phyloP scores from a whole-genome alignment of 2,329 filamentous ascomycete species.

The Fusarium sp. region DNA sequence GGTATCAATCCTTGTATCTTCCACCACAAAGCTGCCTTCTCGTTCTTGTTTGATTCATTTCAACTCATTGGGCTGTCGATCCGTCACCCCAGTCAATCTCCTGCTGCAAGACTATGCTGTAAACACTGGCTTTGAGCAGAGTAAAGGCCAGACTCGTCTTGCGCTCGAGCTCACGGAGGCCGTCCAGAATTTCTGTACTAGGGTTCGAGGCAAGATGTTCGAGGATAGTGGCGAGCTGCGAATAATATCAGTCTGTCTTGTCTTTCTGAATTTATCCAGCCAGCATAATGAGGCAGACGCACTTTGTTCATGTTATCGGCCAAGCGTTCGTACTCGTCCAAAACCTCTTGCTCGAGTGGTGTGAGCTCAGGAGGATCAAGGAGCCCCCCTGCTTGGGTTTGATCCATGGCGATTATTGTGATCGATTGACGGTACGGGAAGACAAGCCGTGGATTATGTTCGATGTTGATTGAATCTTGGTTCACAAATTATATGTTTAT shows the following conservation, averaged over 20 bases:
- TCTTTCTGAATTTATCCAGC: not conserved
- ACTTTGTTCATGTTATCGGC: slow-evolving; percentile 93
- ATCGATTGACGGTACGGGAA: not conserved
- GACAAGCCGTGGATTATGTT: not conserved
- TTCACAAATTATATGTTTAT: slow-evolving; percentile 5
- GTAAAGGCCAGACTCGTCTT: slow-evolving; percentile 97
- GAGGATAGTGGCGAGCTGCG: slow-evolving; percentile 66
- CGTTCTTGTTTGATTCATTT: not conserved
- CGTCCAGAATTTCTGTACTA: slow-evolving; percentile 84
- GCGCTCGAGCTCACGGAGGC: slow-evolving; percentile 85
- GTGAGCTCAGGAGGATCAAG: slow-evolving; percentile 67
- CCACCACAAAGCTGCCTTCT: not conserved
- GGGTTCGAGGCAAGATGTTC: slow-evolving; percentile 74
- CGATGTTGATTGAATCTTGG: not conserved
- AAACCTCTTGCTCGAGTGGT: slow-evolving; percentile 89
- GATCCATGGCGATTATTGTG: slow-evolving; percentile 29
- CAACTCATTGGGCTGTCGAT: slow-evolving; percentile 47
- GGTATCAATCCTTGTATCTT: slow-evolving; percentile 31
- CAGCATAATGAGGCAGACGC: slow-evolving; percentile 32
- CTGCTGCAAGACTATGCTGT: slow-evolving; percentile 98
- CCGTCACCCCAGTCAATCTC: slow-evolving; percentile 80
- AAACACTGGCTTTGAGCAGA: slow-evolving; percentile 95
- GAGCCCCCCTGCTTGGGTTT: slow-evolving; percentile 36
- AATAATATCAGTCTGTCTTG: not conserved
- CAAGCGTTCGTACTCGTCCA: slow-evolving; percentile 91